phyloP scores from a whole-genome alignment of 305 asterid species.

The Andrographis paniculata region DNA sequence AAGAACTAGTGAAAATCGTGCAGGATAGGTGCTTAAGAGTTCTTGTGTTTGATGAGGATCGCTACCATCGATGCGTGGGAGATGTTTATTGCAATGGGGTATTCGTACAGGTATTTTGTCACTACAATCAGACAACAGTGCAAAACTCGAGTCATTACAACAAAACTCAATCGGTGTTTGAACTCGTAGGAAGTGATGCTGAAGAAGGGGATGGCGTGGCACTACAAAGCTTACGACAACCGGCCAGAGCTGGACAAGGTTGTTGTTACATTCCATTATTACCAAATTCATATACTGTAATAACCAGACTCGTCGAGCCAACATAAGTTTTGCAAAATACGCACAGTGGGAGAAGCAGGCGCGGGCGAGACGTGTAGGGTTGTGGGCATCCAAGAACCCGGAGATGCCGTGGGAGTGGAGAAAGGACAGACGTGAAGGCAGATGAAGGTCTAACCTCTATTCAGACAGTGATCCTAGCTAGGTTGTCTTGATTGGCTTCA shows the following conservation, averaged over 20 bases:
- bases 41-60: constrained; percentile 65
- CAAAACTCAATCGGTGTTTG: background rate
- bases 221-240: constrained; percentile 68
- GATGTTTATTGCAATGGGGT: constrained; percentile 76
- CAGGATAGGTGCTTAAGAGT: constrained; percentile 55
- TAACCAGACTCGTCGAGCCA: background rate
- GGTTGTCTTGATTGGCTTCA: too few relatives aligned
- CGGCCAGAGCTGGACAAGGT: constrained; percentile 76
- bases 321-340: background rate
- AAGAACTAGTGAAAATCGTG: constrained; percentile 52
- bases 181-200: constrained; percentile 61
- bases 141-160: too few relatives aligned
- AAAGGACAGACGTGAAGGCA: constrained; percentile 65
- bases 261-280: background rate
- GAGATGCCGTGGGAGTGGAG: constrained; percentile 99
- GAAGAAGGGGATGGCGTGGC: constrained; percentile 93
- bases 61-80: constrained; percentile 68
- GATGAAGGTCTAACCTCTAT: constrained; percentile 12
- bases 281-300: background rate
- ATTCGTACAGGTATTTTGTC: constrained; percentile 82
- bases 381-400: constrained; percentile 70
- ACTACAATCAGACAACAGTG: too few relatives aligned
- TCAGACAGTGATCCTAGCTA: too few relatives aligned
- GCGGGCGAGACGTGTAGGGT: constrained; percentile 58
- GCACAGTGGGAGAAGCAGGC: constrained; percentile 84